Evolutionary conservation across 2,329 filamentous ascomycete species (phyloP), one percentile per base, ranked within the genome.

Genomic region (Cryphonectria naterciae): DNA sequence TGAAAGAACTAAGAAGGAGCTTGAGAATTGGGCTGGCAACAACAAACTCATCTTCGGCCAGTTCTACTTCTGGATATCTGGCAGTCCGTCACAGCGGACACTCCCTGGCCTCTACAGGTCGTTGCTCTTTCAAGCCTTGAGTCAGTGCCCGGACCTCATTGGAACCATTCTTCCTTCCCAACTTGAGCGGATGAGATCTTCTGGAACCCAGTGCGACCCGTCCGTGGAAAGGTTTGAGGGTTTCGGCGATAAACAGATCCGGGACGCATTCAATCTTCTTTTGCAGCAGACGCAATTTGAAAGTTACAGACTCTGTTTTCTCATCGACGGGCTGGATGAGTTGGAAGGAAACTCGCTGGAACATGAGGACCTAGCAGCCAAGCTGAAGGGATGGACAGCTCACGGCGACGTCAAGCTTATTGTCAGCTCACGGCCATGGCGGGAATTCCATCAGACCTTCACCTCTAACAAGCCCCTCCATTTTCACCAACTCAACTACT

Each of bases 21-120:
- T 70, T 22, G 43, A 28, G 25, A 15, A 1, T 13, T 70, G 70
- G 71, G 71, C 71, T 15, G 28, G 43, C 10, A 35, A 22, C 1
- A 70, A 64, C 5, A 65, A 58, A 28, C 70, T 75, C 0, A 61
- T 75, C 0, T 56, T 68, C 4, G 69, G 62, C 13, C 64, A 65
- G n/a, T 67, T 70, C 28, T 73, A 72, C 68, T 73, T 74, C 52
- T 74, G 75, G 70, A 49, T 46, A 10, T 69, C 74, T 7, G 74
- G 67, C 1, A 69, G 71, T 19, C 13, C 19, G 2, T 49, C 72
- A 13, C 75, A 76, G 61, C 67, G 70, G 52, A 75, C 75, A 0
- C 65, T 70, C 0, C 69, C 73, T n/a, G 75, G 75, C 0, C 63
- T 76, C 10, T 70, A 75, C 11, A 70, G 73, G 19, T 74, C 75